These are phyloP conservation scores for Biscogniauxia sp. DNA, from an alignment of 2,329 filamentous ascomycete species.

Conservation along the genomic window DNA sequence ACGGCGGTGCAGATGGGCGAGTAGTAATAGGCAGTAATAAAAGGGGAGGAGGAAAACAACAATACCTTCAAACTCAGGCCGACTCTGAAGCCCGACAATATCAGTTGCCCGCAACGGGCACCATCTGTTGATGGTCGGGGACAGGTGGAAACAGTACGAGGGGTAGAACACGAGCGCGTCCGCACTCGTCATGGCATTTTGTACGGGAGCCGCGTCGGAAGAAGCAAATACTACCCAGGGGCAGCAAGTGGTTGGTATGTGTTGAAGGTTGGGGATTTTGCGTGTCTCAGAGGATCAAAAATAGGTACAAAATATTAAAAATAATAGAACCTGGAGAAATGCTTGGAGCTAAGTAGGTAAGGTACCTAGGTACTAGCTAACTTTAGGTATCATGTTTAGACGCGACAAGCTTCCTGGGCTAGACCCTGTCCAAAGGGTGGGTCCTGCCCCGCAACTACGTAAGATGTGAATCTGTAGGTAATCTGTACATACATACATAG, in stretches of 20 bases:
- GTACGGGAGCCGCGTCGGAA: conserved; percentile 10
- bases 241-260: background rate
- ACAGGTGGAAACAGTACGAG: conserved; percentile 61
- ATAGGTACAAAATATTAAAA: too few relatives aligned
- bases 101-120: conserved; percentile 54
- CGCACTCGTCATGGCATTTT: conserved; percentile 46
- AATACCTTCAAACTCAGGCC: conserved; percentile 53
- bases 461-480: too few relatives aligned
- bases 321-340: background rate
- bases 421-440: too few relatives aligned
- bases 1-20: too few relatives aligned
- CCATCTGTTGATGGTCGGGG: conserved; percentile 60
- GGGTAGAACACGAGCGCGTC: conserved; percentile 45
- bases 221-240: conserved; percentile 11
- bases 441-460: conserved; percentile 6
- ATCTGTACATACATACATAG: too few relatives aligned
- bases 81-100: conserved; percentile 45
- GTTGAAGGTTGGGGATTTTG: background rate
- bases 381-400: too few relatives aligned
- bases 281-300: conserved; percentile 4
- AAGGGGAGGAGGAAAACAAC: too few relatives aligned
- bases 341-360: too few relatives aligned
- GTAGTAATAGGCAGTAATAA: too few relatives aligned
- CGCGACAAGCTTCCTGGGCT: too few relatives aligned
- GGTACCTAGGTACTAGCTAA: too few relatives aligned